A percentile compares a stretch with the other conserved stretches of the same genome.
Evolutionary conservation across 805 yeast genomes (phyloP).

Genomic region (Metschnikowia amazonensis): DNA sequence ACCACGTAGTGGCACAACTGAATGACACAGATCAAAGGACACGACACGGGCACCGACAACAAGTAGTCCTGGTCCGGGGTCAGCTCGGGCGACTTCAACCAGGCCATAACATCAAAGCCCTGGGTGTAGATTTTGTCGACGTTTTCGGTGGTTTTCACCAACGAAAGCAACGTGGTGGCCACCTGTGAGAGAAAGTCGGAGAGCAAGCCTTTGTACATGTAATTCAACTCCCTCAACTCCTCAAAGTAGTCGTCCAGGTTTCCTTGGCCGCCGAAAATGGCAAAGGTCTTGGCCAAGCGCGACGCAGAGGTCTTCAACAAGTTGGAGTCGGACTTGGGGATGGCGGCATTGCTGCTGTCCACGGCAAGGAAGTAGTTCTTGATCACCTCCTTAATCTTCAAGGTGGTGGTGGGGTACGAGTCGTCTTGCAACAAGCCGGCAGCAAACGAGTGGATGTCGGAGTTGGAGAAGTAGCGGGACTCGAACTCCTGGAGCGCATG

Average conservation of each 20-base stretch:
- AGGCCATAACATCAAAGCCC: constrained; percentile 81
- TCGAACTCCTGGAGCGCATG: constrained; percentile 81
- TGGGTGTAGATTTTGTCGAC: constrained; percentile 88
- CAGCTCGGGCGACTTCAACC: constrained; percentile 82
- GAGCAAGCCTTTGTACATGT: constrained; percentile 71
- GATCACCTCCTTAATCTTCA: constrained; percentile 70
- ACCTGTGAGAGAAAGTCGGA: constrained; percentile 66
- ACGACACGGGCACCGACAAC: constrained; percentile 86
- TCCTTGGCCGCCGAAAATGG: constrained; percentile 99
- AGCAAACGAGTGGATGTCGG: constrained; percentile 87
- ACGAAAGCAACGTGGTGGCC: constrained; percentile 61
- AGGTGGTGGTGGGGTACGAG: constrained; percentile 58
- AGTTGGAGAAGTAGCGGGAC: constrained; percentile 55
- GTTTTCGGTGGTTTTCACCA: constrained; percentile 68
- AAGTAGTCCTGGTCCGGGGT: constrained; percentile 89
- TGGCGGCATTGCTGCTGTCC: constrained; percentile 25
- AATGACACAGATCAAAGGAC: constrained; percentile 95
- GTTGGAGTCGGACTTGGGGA: constrained; percentile 31
- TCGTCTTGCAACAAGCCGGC: constrained; percentile 58
- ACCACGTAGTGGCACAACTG: constrained; percentile 92
- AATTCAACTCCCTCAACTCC: constrained; percentile 83
- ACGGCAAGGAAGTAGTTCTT: constrained; percentile 63
- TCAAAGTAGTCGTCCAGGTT: constrained; percentile 96
- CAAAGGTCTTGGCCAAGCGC: constrained; percentile 60
- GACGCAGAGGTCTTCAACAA: constrained; percentile 61